Conservation (phyloP, 257 asterid species). For the Solanum corneliomulleri region DNA sequence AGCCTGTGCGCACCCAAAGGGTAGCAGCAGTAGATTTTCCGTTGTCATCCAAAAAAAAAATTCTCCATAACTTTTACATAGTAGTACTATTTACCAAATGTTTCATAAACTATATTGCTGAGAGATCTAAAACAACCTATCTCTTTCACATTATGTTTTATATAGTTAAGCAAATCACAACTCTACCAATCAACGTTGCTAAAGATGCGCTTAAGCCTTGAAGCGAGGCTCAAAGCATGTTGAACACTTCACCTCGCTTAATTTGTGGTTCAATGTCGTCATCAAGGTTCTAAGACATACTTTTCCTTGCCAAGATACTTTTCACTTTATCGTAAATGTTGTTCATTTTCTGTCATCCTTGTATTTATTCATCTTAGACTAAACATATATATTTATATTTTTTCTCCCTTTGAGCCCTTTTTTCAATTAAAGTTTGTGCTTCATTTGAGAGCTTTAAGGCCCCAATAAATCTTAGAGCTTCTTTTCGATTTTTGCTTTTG, state of each 20-base stretch:
- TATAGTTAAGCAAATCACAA: not conserved
- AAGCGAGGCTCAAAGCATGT: not conserved
- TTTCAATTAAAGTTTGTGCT: not conserved
- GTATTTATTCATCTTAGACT: not conserved
- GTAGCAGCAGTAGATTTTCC: no score
- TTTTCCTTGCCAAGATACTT: not conserved
- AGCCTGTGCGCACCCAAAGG: no score
- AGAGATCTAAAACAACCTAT: not conserved
- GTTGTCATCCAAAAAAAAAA: no score
- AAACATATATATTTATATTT: not conserved
- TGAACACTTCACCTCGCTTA: not conserved
- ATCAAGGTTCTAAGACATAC: not conserved
- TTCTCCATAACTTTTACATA: not conserved
- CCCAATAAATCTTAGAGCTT: not conserved
- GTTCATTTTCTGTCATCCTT: not conserved
- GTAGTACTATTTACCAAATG: not conserved
- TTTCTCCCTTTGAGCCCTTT: not conserved
- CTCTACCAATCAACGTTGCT: not conserved
- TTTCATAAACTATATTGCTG: not conserved
- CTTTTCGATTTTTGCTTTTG: not conserved
- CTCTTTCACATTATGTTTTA: not conserved
- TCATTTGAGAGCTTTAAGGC: not conserved
- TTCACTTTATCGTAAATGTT: not conserved
- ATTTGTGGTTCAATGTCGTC: not conserved
- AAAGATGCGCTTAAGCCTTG: not conserved